These are phyloP conservation scores for Prunus fruticosa DNA, from an alignment of 306 rosid genomes.

Conservation along the genomic window DNA sequence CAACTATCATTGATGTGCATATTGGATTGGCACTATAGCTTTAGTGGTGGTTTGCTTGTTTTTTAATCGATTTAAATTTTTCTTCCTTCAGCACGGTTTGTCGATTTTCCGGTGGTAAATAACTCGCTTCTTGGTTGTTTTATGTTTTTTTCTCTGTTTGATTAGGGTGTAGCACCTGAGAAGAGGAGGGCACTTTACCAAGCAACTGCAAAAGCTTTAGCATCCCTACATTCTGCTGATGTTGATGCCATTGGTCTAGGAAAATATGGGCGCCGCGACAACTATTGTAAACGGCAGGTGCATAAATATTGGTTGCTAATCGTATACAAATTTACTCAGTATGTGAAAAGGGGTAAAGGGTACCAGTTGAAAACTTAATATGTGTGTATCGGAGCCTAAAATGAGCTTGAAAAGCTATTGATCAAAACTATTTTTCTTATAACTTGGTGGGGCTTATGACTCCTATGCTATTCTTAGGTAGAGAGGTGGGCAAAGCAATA, in stretches of 20 bases:
- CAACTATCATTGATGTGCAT: slow-evolving; percentile 1
- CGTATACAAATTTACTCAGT: neutral
- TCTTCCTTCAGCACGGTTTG: neutral
- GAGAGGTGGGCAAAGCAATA: slow-evolving; percentile 96
- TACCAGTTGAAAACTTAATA: neutral
- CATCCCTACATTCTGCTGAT: slow-evolving; percentile 67
- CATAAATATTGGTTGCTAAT: neutral
- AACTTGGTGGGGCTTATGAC: neutral
- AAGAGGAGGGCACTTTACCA: slow-evolving; percentile 66
- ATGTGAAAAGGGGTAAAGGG: neutral
- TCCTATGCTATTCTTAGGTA: slow-evolving; percentile 45
- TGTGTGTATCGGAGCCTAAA: neutral
- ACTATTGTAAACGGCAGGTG: slow-evolving; percentile 92
- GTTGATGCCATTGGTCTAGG: slow-evolving; percentile 80
- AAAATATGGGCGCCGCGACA: slow-evolving; percentile 64
- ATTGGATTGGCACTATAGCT: neutral
- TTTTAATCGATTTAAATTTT: neutral
- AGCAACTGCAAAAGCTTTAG: slow-evolving; percentile 63
- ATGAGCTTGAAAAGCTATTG: neutral
- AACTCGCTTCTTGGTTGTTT: slow-evolving; percentile 22
- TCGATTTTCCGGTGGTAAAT: neutral
- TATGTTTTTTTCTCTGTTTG: slow-evolving; percentile 12
- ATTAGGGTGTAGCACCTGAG: slow-evolving; percentile 66
- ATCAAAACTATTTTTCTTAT: neutral
- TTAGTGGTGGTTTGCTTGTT: neutral